phyloP scores from a whole-genome alignment of 176 grass and related monocot species.

The Luzula sylvatica region DNA sequence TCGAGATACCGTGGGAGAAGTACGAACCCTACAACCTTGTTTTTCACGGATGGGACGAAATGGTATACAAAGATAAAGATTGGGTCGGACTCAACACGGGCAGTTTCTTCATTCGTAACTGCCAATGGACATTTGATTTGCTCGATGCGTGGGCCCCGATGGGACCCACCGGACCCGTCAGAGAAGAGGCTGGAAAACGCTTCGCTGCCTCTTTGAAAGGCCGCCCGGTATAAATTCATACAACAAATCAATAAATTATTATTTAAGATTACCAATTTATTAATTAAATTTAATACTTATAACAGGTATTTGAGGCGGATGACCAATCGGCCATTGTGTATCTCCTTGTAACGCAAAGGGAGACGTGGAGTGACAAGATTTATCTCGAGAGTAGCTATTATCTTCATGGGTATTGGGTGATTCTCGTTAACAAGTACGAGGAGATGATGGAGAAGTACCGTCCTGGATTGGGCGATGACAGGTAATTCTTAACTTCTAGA shows the following conservation, averaged over 20 bases:
- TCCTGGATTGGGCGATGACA: constrained; percentile 45
- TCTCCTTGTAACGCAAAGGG: constrained; percentile 56
- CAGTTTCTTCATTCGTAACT: constrained; percentile 83
- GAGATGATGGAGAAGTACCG: constrained; percentile 38
- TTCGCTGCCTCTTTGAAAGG: constrained; percentile 50
- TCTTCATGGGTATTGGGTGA: constrained; percentile 75
- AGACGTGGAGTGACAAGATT: constrained; percentile 43
- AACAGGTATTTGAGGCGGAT: constrained; percentile 60
- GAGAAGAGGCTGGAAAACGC: constrained; percentile 46
- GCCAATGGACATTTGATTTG: constrained; percentile 87
- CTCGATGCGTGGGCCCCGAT: constrained; percentile 68
- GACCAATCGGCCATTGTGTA: constrained; percentile 89
- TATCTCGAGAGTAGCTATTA: constrained; percentile 67
- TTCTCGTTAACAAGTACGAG: constrained; percentile 59
- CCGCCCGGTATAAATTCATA: constrained; percentile 23
- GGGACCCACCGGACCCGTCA: constrained; percentile 56
- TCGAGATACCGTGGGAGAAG: constrained; percentile 56
- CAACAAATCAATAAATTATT: no score
- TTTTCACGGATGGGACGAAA: constrained; percentile 61
- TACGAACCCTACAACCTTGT: constrained; percentile 70
- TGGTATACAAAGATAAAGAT: constrained; percentile 64
- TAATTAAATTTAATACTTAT: no score
- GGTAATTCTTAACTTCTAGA: background rate
- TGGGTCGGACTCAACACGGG: constrained; percentile 84
- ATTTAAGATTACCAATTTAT: no score